phyloP scores from a whole-genome alignment of 148 eudicot genomes.

The Vaccinium macrocarpon region DNA sequence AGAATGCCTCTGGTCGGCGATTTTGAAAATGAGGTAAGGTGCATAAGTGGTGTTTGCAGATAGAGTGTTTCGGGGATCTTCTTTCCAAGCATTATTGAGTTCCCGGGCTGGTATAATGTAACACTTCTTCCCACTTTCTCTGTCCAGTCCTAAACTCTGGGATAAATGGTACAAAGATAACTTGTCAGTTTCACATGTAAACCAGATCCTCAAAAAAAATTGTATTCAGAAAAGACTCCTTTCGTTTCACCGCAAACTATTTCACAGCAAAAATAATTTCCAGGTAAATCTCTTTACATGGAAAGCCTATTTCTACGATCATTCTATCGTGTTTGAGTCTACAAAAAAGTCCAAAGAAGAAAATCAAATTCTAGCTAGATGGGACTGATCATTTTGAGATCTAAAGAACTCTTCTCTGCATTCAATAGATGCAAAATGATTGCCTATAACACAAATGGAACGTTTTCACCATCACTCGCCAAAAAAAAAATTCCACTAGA shows the following conservation, averaged over 20 bases:
- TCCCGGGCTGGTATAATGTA: constrained; percentile 48
- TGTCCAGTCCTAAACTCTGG: constrained; percentile 67
- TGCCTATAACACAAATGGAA: neutral
- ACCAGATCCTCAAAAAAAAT: too few relatives aligned
- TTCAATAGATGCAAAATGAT: neutral
- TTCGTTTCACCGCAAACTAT: neutral
- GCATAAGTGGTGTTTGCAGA: constrained; percentile 13
- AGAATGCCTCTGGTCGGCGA: neutral
- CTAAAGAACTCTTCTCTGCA: neutral
- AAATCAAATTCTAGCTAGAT: neutral
- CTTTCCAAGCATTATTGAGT: constrained; percentile 48
- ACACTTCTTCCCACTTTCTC: constrained; percentile 59
- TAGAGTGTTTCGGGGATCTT: constrained; percentile 29
- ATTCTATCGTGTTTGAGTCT: neutral
- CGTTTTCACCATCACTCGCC: neutral
- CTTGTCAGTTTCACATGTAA: neutral
- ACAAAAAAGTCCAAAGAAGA: neutral
- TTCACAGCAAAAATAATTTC: neutral
- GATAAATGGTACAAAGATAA: neutral
- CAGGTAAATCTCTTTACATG: neutral
- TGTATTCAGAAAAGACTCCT: neutral
- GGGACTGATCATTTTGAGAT: neutral
- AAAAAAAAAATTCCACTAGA: neutral
- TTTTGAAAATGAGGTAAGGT: constrained; percentile 17
- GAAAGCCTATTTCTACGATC: neutral